Base-by-base conservation (phyloP, 2,329 filamentous ascomycete species). In the Neonectria neomacrospora region DNA sequence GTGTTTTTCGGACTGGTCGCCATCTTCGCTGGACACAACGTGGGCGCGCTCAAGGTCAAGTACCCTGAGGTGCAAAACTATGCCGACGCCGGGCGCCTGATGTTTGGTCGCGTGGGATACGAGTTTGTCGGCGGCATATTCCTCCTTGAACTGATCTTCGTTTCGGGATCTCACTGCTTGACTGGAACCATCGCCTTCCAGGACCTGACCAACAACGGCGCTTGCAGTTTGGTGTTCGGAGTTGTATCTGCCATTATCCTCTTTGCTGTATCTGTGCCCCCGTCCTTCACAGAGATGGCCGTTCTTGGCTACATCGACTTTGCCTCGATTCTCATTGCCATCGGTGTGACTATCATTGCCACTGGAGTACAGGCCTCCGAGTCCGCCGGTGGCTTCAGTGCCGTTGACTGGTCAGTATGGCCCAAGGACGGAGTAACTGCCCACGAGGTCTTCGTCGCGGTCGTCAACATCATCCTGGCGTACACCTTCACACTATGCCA, bases 401-500 rank as follows among this genome's bases (percentile, higher is more conserved):
- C 60, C 16, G 50, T 63, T n/a, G 60, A 63, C 39, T 63, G 60
- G 60, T 63, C 60, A 4, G 57, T 42, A 44, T 54, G 53, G 50
- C 54, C 60, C 16, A 53, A 48, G 50, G 60, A 63, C 20, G 45
- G 30, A 39, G 60, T 63, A 6, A 58, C 60, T 2, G 60, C 54
- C 18, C 60, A 63, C 60, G 54, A 63, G 45, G 44, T 63, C 26
- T 63, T 63, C 37, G 60, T 63, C 8, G 60, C 60, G n/a, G 37
- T 63, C 10, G 60, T 63, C 14, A 63, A 63, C 47, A 63, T 63
- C 28, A 63, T 63, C 42, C 54, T 63, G 30, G 60, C 60, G 28
- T 63, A 63, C 45, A 63, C 60, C n/a, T 63, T 63, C 28, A 63
- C 60, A 3, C 42, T 63, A 10, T 63, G 60, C 50, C 60, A 63